These are phyloP conservation scores for Candida ipomoeae DNA, from an alignment of 805 yeast genomes.

Conservation along the genomic window DNA sequence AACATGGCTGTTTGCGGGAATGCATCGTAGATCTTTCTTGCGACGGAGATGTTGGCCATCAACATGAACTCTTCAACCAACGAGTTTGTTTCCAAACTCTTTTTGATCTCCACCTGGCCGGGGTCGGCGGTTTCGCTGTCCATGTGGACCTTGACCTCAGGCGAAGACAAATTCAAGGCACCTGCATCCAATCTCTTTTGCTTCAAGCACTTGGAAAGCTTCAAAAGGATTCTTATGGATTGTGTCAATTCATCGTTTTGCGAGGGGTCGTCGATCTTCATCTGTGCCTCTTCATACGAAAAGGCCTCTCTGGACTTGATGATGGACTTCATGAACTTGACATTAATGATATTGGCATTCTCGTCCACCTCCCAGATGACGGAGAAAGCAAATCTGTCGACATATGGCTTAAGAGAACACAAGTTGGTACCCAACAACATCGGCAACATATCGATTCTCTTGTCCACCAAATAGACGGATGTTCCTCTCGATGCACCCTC, in stretches of 20 bases:
- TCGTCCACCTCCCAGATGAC: constrained; percentile 93
- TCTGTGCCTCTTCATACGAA: constrained; percentile 89
- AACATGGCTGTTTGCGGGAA: constrained; percentile 98
- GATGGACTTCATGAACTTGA: constrained; percentile 78
- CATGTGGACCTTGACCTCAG: constrained; percentile 96
- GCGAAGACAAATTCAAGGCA: constrained; percentile 94
- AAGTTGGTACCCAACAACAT: constrained; percentile 90
- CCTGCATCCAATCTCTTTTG: constrained; percentile 89
- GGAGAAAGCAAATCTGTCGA: constrained; percentile 93
- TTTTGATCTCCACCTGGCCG: constrained; percentile 87
- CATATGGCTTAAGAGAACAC: constrained; percentile 92
- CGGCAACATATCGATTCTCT: constrained; percentile 98
- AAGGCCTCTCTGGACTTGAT: constrained; percentile 92
- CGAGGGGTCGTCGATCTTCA: constrained; percentile 74
- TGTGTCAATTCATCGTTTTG: constrained; percentile 80
- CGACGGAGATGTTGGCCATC: constrained; percentile 94
- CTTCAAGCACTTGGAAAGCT: constrained; percentile 78
- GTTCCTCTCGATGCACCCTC: constrained; percentile 98
- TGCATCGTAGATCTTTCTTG: constrained; percentile 84
- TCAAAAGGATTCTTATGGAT: constrained; percentile 80
- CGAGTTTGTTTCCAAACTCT: constrained; percentile 85
- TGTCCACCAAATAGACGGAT: constrained; percentile 93
- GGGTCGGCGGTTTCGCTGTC: constrained; percentile 98
- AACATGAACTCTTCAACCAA: constrained; percentile 98
- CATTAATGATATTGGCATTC: constrained; percentile 77